Percentiles rank a stretch among this genome's conserved stretches.
phyloP scores from a whole-genome alignment of 163 green algal species.

The Volvox carteri region DNA sequence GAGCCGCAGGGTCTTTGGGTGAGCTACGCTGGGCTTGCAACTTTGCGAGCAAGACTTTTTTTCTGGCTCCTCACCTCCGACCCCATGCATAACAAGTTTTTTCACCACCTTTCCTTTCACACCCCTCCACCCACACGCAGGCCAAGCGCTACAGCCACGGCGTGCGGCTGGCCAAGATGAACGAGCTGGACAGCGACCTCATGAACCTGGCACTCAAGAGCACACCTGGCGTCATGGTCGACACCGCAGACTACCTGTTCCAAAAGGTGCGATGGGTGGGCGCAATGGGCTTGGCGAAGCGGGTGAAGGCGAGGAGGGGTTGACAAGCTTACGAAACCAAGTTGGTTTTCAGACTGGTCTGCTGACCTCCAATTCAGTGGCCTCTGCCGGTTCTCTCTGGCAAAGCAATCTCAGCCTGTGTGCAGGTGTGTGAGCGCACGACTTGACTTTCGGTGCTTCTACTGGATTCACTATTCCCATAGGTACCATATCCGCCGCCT shows the following conservation, averaged over 20 bases:
- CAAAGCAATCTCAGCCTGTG: background rate
- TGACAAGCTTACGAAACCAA: too few relatives aligned
- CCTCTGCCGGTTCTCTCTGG: too few relatives aligned
- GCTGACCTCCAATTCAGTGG: too few relatives aligned
- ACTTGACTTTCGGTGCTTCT: too few relatives aligned
- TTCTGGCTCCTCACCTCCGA: background rate
- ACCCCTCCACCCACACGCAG: conserved; percentile 32
- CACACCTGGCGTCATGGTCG: conserved; percentile 71
- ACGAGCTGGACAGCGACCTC: conserved; percentile 83
- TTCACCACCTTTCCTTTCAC: background rate
- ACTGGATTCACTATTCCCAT: too few relatives aligned
- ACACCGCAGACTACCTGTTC: conserved; percentile 84
- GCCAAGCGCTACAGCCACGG: conserved; percentile 79
- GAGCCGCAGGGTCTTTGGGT: too few relatives aligned
- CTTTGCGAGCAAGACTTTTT: too few relatives aligned
- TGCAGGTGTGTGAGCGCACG: background rate
- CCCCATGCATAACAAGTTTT: background rate
- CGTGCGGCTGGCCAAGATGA: conserved; percentile 78
- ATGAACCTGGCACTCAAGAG: conserved; percentile 79
- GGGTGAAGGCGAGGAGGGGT: too few relatives aligned
- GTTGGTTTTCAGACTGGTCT: too few relatives aligned
- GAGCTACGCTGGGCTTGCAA: too few relatives aligned
- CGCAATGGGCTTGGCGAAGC: too few relatives aligned
- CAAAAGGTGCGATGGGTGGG: conserved; percentile 41
- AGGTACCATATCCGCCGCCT: too few relatives aligned